Base-by-base conservation (phyloP, 2,329 filamentous ascomycete species). In the Talaromyces sp. region DNA sequence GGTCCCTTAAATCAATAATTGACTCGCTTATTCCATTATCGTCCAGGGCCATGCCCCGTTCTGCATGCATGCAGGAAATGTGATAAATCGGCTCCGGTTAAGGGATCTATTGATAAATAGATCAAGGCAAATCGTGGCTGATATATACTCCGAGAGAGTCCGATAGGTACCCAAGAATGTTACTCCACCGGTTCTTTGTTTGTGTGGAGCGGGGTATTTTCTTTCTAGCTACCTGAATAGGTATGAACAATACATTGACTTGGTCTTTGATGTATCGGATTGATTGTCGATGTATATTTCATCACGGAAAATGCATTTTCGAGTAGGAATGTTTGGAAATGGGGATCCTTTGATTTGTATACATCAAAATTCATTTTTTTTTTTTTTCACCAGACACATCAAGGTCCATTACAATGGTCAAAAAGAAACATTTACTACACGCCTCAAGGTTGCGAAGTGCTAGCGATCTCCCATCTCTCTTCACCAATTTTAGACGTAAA, bases 141-240 rank as follows among this genome's bases (percentile, higher is more conserved):
- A 51, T 34, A 19, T 11, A 19, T 19, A 54, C 51, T 54, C 51
- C 51, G 51, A 34, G 8, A 43, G n/a, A 34, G 51, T 19, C 51
- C 27, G n/a, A 54, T 54, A 54, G 17, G 27, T 11, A n/a, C 27
- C 25, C n/a, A 11, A 27, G 8, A 51, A 51, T 22, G 47, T 31
- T 43, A 31, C 51, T 36, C 53, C 53, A 56, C 31, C n/a, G n/a
- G 53, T 56, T 56, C 53, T 36, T 56, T 36, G 29, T 36, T 25
- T 56, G 53, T 53, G 17, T 13, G 29, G 15, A 56, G 53, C 53
- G 53, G 53, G 51, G 51, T 54, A 54, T 34, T 31, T 5, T 34
- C 3, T 54, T 13, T 49, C 22, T 51, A 11, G 47, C 13, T 51
- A 13, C 51, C 22, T 54, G 15, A 34, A 19, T 34, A 54, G 27